Conservation (phyloP, 805 yeast genomes). For the Torulaspora maleeae region DNA sequence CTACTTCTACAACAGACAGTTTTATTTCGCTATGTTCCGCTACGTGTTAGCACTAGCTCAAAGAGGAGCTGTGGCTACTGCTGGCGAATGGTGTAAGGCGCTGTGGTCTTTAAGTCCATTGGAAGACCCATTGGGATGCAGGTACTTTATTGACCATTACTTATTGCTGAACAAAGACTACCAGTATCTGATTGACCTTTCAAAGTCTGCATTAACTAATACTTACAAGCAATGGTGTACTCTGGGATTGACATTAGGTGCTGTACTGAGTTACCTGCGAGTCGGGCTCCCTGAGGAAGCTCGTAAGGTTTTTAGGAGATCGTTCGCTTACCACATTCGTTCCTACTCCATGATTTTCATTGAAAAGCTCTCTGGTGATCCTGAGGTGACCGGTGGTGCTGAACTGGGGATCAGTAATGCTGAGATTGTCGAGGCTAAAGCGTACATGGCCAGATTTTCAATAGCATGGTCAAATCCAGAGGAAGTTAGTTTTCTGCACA, state of each 20-base stretch:
- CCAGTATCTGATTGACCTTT: conserved; percentile 55
- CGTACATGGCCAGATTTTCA: conserved; percentile 55
- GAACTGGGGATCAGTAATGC: conserved; percentile 21
- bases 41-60: conserved; percentile 67
- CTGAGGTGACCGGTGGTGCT: conserved; percentile 12
- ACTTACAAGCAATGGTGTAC: conserved; percentile 65
- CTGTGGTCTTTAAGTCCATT: conserved; percentile 66
- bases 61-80: conserved; percentile 72
- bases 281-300: conserved; percentile 45
- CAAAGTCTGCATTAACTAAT: conserved; percentile 50
- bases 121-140: conserved; percentile 79
- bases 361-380: conserved; percentile 28
- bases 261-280: conserved; percentile 56
- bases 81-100: conserved; percentile 67
- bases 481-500: conserved; percentile 45
- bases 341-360: conserved; percentile 33
- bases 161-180: conserved; percentile 63
- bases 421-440: conserved; percentile 43
- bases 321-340: conserved; percentile 54
- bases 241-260: conserved; percentile 65
- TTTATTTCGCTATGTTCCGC: conserved; percentile 68
- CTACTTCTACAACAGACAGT: conserved; percentile 67
- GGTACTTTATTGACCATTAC: conserved; percentile 78
- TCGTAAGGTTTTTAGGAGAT: conserved; percentile 41
- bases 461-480: conserved; percentile 49